A percentile compares a stretch with the other conserved stretches of the same genome.
Conservation (phyloP, 2,329 filamentous ascomycete species). For the Tolypocladium tundrense region DNA sequence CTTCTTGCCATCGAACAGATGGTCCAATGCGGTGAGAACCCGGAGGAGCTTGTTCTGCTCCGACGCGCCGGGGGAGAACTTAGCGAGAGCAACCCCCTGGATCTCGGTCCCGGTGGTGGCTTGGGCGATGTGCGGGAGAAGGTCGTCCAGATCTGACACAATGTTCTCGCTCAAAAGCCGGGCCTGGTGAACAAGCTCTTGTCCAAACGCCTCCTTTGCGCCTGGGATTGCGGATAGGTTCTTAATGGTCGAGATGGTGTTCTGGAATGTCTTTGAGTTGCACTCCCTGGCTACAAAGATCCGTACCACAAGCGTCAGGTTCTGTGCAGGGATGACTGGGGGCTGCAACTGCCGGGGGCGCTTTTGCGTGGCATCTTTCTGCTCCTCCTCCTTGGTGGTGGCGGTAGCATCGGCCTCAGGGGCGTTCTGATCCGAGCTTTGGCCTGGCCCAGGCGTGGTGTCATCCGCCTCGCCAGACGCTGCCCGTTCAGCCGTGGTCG, state of each 20-base stretch:
- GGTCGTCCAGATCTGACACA: constrained; percentile 70
- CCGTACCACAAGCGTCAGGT: constrained; percentile 88
- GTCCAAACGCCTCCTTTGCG: constrained; percentile 83
- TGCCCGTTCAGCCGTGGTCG: constrained; percentile 11
- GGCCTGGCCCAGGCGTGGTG: constrained; percentile 16
- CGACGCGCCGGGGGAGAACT: constrained; percentile 91
- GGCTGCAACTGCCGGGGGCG: constrained; percentile 57
- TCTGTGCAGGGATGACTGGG: constrained; percentile 77
- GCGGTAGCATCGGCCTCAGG: constrained; percentile 12
- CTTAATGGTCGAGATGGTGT: constrained; percentile 97
- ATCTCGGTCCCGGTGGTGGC: constrained; percentile 88
- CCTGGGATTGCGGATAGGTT: constrained; percentile 89
- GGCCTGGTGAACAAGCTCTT: constrained; percentile 81
- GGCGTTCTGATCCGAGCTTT: constrained; percentile 10
- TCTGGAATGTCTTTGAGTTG: constrained; percentile 94
- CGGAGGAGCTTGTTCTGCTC: constrained; percentile 94
- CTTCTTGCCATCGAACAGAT: constrained; percentile 81
- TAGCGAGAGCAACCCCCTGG: constrained; percentile 84
- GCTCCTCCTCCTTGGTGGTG: constrained; percentile 18
- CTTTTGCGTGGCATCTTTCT: constrained; percentile 32
- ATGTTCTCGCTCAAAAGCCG: constrained; percentile 78
- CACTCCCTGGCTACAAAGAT: constrained; percentile 95
- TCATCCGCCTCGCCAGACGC: constrained; percentile 7
- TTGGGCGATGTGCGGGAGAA: constrained; percentile 76
- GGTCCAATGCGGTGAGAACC: constrained; percentile 87